A percentile compares a stretch with the other conserved stretches of the same genome.
These are phyloP conservation scores for Lanmaoa rubissima DNA, from an alignment of 768 basidiomycete species.

Conservation along the genomic window DNA sequence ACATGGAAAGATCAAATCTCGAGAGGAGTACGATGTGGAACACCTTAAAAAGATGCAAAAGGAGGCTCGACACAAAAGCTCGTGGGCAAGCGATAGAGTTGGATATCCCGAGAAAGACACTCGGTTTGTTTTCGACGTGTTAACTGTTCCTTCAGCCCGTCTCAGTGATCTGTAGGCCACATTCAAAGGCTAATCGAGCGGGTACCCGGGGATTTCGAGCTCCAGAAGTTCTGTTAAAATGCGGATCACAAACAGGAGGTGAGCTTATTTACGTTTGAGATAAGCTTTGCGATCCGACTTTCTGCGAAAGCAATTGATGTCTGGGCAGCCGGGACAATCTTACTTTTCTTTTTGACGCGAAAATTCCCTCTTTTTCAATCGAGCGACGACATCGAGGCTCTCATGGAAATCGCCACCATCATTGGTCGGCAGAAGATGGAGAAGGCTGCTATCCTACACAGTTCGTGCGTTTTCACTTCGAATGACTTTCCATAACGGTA, in stretches of 20 bases:
- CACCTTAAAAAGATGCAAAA: slow-evolving; percentile 56
- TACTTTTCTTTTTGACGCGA: slow-evolving; percentile 86
- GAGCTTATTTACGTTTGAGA: slow-evolving; percentile 26
- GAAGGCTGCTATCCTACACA: slow-evolving; percentile 81
- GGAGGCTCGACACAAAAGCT: slow-evolving; percentile 56
- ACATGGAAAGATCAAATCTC: slow-evolving; percentile 58
- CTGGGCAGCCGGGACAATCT: slow-evolving; percentile 92
- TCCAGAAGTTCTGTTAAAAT: slow-evolving; percentile 94
- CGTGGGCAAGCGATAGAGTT: slow-evolving; percentile 60
- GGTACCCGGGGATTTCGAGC: slow-evolving; percentile 97
- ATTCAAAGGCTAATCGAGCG: slow-evolving; percentile 91
- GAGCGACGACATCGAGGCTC: slow-evolving; percentile 89
- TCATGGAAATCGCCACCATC: slow-evolving; percentile 91
- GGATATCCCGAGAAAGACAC: slow-evolving; percentile 77
- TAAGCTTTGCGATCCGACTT: slow-evolving; percentile 9
- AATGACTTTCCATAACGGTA: slow-evolving; percentile 2
- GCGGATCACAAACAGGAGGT: slow-evolving; percentile 91
- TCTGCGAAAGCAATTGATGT: slow-evolving; percentile 79
- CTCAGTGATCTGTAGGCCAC: slow-evolving; percentile 48
- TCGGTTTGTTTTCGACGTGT: slow-evolving; percentile 42
- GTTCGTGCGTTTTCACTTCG: slow-evolving; percentile 44
- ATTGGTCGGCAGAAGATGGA: slow-evolving; percentile 85
- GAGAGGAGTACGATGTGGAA: slow-evolving; percentile 46
- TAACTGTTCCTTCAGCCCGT: neutral
- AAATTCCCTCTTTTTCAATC: slow-evolving; percentile 96